Evolutionary conservation across 2,329 filamentous ascomycete genomes (phyloP).

Genomic region (Colletotrichum tofieldiae): DNA sequence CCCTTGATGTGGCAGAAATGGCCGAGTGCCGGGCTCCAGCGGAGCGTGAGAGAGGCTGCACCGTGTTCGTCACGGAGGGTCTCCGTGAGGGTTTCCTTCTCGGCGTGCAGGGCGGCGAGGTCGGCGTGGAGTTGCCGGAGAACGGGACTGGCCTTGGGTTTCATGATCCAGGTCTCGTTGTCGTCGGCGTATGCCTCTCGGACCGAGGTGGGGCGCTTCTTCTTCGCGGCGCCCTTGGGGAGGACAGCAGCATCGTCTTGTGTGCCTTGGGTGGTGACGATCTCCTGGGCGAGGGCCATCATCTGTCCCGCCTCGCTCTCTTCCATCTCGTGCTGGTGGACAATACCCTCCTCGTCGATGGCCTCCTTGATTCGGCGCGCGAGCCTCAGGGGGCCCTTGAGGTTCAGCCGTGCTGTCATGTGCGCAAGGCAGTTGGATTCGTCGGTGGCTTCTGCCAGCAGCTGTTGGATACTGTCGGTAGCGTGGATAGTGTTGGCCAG

Average conservation of each 20-base stretch:
- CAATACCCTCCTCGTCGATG: constrained; percentile 94
- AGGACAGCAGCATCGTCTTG: constrained; percentile 69
- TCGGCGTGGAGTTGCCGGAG: constrained; percentile 79
- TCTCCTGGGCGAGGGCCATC: constrained; percentile 80
- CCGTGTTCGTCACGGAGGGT: constrained; percentile 74
- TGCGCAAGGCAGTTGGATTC: constrained; percentile 56
- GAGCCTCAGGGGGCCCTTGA: constrained; percentile 78
- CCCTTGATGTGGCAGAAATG: constrained; percentile 94
- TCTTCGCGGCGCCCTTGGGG: constrained; percentile 65
- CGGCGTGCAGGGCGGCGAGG: constrained; percentile 71
- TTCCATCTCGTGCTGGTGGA: constrained; percentile 83
- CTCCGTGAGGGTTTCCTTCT: constrained; percentile 74
- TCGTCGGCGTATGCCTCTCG: constrained; percentile 74
- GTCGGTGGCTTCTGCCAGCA: constrained; percentile 55
- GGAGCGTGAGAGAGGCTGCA: constrained; percentile 80
- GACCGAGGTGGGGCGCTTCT: constrained; percentile 63
- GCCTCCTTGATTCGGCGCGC: constrained; percentile 80
- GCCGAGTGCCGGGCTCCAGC: constrained; percentile 89
- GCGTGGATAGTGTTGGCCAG: constrained; percentile 86
- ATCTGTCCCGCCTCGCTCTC: constrained; percentile 81
- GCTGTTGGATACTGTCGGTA: constrained; percentile 75
- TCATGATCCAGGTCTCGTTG: constrained; percentile 76
- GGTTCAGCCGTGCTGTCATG: constrained; percentile 72
- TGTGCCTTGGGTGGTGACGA: constrained; percentile 77
- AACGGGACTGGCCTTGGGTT: constrained; percentile 75